Conservation (phyloP, 441 rosid genomes). For the Raphanus hybrid region DNA sequence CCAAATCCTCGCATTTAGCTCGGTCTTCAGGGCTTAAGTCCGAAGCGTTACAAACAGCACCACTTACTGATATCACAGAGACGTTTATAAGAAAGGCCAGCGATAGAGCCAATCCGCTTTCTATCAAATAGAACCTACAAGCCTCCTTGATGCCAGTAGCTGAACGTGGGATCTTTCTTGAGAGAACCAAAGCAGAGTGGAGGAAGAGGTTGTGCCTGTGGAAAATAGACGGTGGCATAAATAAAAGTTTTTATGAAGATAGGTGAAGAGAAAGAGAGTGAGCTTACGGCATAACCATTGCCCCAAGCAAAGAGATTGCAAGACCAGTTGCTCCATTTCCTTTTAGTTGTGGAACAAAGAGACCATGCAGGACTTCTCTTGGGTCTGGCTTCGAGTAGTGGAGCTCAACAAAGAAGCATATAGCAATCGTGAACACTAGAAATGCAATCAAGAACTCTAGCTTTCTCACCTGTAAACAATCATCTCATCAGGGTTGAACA, state of each 20-base stretch:
- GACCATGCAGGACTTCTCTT: slow-evolving; percentile 73
- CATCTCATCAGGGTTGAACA: slow-evolving; percentile 11
- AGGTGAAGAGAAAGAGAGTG: slow-evolving; percentile 10
- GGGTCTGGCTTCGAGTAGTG: slow-evolving; percentile 77
- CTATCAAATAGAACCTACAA: slow-evolving; percentile 12
- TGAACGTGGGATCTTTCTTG: slow-evolving; percentile 85
- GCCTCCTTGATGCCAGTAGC: slow-evolving; percentile 87
- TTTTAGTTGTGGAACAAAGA: slow-evolving; percentile 85
- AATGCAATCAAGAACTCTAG: slow-evolving; percentile 82
- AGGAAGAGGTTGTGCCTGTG: slow-evolving; percentile 90
- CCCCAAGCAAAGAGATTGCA: slow-evolving; percentile 93
- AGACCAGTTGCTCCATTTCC: slow-evolving; percentile 94
- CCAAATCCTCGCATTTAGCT: no score
- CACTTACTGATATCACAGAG: no score
- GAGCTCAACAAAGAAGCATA: slow-evolving; percentile 79
- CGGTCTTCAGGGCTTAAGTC: no score
- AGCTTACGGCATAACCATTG: slow-evolving; percentile 96
- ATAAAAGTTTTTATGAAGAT: neutral
- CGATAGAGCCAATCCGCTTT: no score
- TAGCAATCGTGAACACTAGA: slow-evolving; percentile 79
- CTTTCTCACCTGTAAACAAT: slow-evolving; percentile 70
- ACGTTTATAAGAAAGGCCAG: no score
- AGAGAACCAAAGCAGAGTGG: slow-evolving; percentile 92
- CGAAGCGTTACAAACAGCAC: no score
- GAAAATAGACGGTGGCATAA: neutral